Conservation (phyloP, 1,284 basidiomycete genomes). For the Ceraceosorus bombacis region DNA sequence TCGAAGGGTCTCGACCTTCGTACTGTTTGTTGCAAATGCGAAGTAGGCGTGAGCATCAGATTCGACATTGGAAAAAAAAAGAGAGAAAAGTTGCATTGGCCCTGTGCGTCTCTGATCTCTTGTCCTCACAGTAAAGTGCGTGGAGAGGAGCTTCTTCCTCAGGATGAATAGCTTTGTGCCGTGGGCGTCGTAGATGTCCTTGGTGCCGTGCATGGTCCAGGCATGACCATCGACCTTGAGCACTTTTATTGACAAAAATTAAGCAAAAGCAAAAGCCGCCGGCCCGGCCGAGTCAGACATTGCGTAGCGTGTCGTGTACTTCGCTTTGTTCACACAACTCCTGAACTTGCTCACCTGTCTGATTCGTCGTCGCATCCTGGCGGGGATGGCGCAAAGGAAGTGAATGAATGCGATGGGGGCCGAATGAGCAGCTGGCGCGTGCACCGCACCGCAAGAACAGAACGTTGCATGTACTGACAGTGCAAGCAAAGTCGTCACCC, state of each 20-base stretch:
- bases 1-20: background rate
- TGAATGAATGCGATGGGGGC: too few species aligned
- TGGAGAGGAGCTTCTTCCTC: background rate
- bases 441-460: background rate
- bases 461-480: background rate
- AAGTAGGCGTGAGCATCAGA: too few species aligned
- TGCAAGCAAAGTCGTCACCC: conserved; percentile 23
- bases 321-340: too few species aligned
- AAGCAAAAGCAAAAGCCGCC: too few species aligned
- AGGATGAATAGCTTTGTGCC: background rate
- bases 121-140: background rate
- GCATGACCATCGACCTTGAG: conserved; percentile 19
- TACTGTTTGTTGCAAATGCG: too few species aligned
- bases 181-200: conserved; percentile 4
- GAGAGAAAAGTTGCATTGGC: too few species aligned
- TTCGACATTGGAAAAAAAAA: too few species aligned
- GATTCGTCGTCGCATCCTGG: conserved; percentile 17
- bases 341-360: background rate
- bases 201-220: conserved; percentile 13
- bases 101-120: background rate
- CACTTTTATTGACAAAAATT: background rate
- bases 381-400: background rate
- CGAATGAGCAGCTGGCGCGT: background rate
- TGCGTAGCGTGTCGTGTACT: too few species aligned
- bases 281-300: too few species aligned